phyloP scores from a whole-genome alignment of 2,329 filamentous ascomycete species.

The Taxawa tesnikishii region DNA sequence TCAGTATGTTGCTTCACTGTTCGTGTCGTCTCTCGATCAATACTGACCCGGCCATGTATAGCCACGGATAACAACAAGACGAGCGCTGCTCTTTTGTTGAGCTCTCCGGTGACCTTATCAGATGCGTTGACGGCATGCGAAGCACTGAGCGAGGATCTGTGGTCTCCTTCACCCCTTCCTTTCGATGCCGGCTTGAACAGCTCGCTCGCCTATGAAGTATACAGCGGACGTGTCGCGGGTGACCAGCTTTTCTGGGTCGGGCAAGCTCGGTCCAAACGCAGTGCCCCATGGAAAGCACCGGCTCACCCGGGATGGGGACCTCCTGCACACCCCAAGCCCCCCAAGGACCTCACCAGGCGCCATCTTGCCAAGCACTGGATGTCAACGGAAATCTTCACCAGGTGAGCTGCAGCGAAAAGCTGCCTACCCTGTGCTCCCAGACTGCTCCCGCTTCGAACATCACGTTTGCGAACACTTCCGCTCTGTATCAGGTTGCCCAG shows the following conservation, averaged over 20 bases:
- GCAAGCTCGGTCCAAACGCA: too few relatives aligned
- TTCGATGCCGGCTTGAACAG: slow-evolving; percentile 10
- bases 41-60: too few relatives aligned
- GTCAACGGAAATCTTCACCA: slow-evolving; percentile 1
- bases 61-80: slow-evolving; percentile 4
- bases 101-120: neutral
- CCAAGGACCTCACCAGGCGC: too few relatives aligned
- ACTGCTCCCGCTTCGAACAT: slow-evolving; percentile 11
- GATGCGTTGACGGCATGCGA: slow-evolving; percentile 3
- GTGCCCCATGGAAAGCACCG: too few relatives aligned
- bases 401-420: slow-evolving; percentile 4
- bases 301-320: neutral
- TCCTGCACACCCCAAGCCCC: neutral
- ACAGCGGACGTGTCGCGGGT: slow-evolving; percentile 5
- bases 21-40: too few relatives aligned
- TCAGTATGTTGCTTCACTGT: too few relatives aligned
- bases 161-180: slow-evolving; percentile 5
- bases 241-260: slow-evolving; percentile 11
- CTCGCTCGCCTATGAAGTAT: slow-evolving; percentile 12
- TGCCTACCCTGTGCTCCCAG: slow-evolving; percentile 13
- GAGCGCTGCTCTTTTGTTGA: slow-evolving; percentile 6
- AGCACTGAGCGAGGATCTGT: slow-evolving; percentile 8
- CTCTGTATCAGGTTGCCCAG: slow-evolving; percentile 10
- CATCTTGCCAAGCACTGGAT: slow-evolving; percentile 6
- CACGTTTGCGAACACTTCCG: slow-evolving; percentile 9